Evolutionary conservation across 345 rosid genomes (phyloP).

Genomic region (Sisymbrium irio): DNA sequence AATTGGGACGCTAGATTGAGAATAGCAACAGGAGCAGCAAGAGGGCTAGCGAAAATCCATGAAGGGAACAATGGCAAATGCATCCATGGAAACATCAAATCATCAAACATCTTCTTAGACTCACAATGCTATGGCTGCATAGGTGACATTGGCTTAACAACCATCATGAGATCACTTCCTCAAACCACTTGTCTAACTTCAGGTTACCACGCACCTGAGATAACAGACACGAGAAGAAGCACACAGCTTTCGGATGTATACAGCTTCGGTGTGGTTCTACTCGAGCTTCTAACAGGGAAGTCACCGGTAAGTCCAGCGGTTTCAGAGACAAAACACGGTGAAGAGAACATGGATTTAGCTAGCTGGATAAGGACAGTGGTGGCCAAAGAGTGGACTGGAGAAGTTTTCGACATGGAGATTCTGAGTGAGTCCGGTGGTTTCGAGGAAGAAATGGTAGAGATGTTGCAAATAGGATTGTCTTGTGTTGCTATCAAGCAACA

Average conservation of each 20-base stretch:
- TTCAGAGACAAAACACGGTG: constrained; percentile 33
- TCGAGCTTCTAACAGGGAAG: constrained; percentile 88
- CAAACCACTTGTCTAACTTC: constrained; percentile 58
- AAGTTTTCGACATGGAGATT: constrained; percentile 79
- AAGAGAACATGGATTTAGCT: constrained; percentile 52
- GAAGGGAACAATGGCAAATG: constrained; percentile 56
- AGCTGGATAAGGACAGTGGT: constrained; percentile 72
- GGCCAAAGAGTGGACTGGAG: constrained; percentile 71
- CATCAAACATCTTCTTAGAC: constrained; percentile 79
- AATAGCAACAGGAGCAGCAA: constrained; percentile 72
- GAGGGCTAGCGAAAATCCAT: constrained; percentile 68
- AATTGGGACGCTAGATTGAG: constrained; percentile 72
- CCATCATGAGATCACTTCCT: constrained; percentile 64
- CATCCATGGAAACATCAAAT: constrained; percentile 78
- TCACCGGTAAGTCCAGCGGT: constrained; percentile 65
- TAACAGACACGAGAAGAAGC: constrained; percentile 79
- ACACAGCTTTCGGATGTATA: constrained; percentile 78
- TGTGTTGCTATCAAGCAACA: constrained; percentile 60
- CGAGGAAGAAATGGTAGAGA: constrained; percentile 81
- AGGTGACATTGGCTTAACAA: constrained; percentile 62
- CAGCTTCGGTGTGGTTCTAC: constrained; percentile 88
- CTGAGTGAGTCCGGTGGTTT: constrained; percentile 46
- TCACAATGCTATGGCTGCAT: constrained; percentile 56
- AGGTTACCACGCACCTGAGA: constrained; percentile 94
- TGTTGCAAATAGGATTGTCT: constrained; percentile 75